Evolutionary conservation across 345 rosid species (phyloP).

Genomic region (Bruguiera sexangula): DNA sequence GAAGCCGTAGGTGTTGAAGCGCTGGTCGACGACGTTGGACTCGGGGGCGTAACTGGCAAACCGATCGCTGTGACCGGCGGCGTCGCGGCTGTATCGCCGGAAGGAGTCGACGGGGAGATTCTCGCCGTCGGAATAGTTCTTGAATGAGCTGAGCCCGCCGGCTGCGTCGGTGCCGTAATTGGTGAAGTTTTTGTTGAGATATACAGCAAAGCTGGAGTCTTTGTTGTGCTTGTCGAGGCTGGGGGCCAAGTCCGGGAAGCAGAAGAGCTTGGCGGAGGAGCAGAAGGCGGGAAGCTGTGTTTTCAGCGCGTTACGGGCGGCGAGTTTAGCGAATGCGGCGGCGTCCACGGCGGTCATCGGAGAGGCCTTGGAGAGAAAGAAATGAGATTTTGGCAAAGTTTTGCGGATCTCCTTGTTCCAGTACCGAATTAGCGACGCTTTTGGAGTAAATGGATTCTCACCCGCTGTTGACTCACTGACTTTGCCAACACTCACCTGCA

Average conservation of each 20-base stretch:
- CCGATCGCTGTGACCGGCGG: conserved; percentile 37
- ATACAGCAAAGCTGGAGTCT: conserved; percentile 52
- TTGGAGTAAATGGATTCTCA: conserved; percentile 72
- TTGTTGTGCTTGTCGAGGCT: conserved; percentile 12
- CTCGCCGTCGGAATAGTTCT: conserved; percentile 37
- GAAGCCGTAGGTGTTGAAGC: conserved; percentile 63
- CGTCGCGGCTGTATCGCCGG: conserved; percentile 54
- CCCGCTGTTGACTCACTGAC: conserved; percentile 9
- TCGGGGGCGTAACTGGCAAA: conserved; percentile 40
- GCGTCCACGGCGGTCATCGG: conserved; percentile 65
- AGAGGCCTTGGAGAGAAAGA: conserved; percentile 75
- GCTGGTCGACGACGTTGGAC: conserved; percentile 50
- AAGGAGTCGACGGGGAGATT: conserved; percentile 46
- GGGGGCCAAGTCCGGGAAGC: conserved; percentile 46
- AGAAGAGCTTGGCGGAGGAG: conserved; percentile 74
- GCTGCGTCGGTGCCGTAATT: conserved; percentile 47
- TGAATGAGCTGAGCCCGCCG: conserved; percentile 50
- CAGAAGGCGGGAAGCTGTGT: conserved; percentile 65
- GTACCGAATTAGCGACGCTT: conserved; percentile 69
- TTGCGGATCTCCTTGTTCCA: conserved; percentile 74
- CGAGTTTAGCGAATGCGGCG: conserved; percentile 65
- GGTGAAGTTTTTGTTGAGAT: conserved; percentile 67
- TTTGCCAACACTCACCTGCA: conserved; percentile 18
- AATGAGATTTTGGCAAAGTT: conserved; percentile 41
- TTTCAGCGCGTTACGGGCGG: conserved; percentile 51